Evolutionary conservation across 345 rosid genomes (phyloP), one percentile per base, ranked within the genome.

Genomic region (Zanthoxylum bungeanum): DNA sequence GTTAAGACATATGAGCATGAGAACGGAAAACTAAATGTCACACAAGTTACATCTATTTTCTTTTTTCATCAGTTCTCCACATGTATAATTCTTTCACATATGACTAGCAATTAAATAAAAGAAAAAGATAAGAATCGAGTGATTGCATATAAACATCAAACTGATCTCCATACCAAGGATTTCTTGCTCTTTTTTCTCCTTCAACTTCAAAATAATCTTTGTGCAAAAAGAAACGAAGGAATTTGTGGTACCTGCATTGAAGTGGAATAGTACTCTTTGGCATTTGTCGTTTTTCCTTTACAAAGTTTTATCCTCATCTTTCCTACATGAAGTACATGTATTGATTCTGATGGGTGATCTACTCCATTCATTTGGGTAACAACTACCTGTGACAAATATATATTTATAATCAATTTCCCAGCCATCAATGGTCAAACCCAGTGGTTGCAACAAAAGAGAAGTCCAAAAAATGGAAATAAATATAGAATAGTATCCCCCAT

Each of bases 291-390:
- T 75, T 85, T 91, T 71, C 97, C 98, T 62, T 88, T 89, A 70
- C 88, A 69, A 64, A 96, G 94, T 80, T 96, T 96, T 69, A 96
- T 88, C 80, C 99, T 93, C 99, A 93, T 93, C 78, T 88, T 96
- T 70, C 97, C 97, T 57, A 96, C 94, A 69, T 91, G 97, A 79
- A 96, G 85, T 59, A 76, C 77, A 72, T 93, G 97, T 74, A 96
- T 89, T 69, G 98, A 85, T 76, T 92, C 97, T 53, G 94, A 82
- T 64, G 83, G 60, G 74, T 85, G 82, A 68, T 89, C 91, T 28
- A 69, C 82, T 34, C 94, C 99, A 79, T 82, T 87, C 83, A 82
- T 83, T 56, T 95, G 98, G 61, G 90, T 84, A 70, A 96, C 88
- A 64, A 96, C 85, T 28, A 93, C 98, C 98, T 94, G 62, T 6